Percentiles rank a stretch among this genome's conserved stretches.
These are phyloP conservation scores for Penstemon newberryi DNA, from an alignment of 257 asterid species.

Conservation along the genomic window DNA sequence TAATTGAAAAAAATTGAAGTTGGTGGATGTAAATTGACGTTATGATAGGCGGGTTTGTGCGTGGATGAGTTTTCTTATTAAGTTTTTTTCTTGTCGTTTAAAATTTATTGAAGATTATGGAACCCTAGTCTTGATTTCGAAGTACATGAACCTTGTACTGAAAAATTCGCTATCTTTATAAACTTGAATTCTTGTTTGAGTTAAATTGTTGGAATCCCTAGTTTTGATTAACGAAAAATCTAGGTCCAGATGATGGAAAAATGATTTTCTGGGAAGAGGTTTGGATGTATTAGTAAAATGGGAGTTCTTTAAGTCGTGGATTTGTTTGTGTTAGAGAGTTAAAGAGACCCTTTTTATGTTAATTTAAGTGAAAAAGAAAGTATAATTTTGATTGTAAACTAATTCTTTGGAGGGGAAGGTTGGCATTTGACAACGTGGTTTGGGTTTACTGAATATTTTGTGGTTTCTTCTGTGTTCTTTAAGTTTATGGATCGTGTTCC, in stretches of 20 bases:
- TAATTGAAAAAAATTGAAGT: neutral
- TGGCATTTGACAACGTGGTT: neutral
- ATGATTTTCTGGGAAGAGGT: neutral
- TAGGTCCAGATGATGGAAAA: no score
- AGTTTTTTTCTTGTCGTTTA: neutral
- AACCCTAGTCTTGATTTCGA: no score
- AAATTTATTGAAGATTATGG: no score
- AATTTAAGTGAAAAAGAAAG: no score
- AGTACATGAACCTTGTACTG: no score
- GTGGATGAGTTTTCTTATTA: neutral
- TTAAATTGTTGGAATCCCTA: neutral
- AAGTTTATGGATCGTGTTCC: neutral
- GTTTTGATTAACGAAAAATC: no score
- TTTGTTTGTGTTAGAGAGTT: no score
- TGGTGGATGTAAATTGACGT: neutral
- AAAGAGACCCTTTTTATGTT: no score
- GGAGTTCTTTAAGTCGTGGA: no score
- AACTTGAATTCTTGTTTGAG: neutral
- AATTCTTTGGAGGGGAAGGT: slow-evolving; percentile 16
- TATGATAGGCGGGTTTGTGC: neutral
- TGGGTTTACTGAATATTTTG: neutral
- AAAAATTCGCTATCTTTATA: no score
- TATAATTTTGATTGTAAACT: no score
- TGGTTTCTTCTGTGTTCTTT: neutral
- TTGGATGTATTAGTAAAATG: neutral